phyloP scores from a whole-genome alignment of 352 stramenopile genomes.

The Phytophthora aleatoria region DNA sequence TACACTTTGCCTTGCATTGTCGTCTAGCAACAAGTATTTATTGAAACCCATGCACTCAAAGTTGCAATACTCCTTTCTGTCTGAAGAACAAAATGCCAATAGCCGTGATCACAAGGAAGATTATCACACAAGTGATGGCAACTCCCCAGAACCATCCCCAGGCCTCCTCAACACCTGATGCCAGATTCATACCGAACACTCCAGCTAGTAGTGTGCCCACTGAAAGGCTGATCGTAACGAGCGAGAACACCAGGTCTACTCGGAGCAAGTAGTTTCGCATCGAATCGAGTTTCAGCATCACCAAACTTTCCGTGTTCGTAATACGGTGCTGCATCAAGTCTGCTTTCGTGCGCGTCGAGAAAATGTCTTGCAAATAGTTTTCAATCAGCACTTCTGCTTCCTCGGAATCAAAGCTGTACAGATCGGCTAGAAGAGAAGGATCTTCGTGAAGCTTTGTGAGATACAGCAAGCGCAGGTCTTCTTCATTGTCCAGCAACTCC shows the following conservation, averaged over 20 bases:
- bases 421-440: slow-evolving; percentile 37
- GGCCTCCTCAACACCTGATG: slow-evolving; percentile 30
- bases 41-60: slow-evolving; percentile 30
- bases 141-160: slow-evolving; percentile 39
- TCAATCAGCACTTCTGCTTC: slow-evolving; percentile 68
- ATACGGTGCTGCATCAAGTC: slow-evolving; percentile 67
- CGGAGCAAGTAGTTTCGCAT: slow-evolving; percentile 68
- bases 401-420: slow-evolving; percentile 69
- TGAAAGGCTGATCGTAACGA: slow-evolving; percentile 40
- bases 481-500: slow-evolving; percentile 65
- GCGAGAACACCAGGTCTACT: slow-evolving; percentile 39
- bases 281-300: slow-evolving; percentile 72
- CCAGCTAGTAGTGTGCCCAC: slow-evolving; percentile 37
- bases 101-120: slow-evolving; percentile 7
- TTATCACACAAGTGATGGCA: slow-evolving; percentile 33
- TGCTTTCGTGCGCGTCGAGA: slow-evolving; percentile 66
- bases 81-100: slow-evolving; percentile 22
- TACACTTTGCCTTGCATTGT: slow-evolving; percentile 5
- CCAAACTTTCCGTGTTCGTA: slow-evolving; percentile 66
- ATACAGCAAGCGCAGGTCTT: slow-evolving; percentile 57
- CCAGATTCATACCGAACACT: slow-evolving; percentile 45
- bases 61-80: slow-evolving; percentile 36
- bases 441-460: slow-evolving; percentile 61
- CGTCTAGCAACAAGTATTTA: slow-evolving; percentile 18
- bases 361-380: slow-evolving; percentile 79